Percentiles rank a stretch among this genome's conserved stretches.
These are phyloP conservation scores for Globisporangium takayamanum DNA, from an alignment of 352 stramenopile genomes.

Conservation along the genomic window DNA sequence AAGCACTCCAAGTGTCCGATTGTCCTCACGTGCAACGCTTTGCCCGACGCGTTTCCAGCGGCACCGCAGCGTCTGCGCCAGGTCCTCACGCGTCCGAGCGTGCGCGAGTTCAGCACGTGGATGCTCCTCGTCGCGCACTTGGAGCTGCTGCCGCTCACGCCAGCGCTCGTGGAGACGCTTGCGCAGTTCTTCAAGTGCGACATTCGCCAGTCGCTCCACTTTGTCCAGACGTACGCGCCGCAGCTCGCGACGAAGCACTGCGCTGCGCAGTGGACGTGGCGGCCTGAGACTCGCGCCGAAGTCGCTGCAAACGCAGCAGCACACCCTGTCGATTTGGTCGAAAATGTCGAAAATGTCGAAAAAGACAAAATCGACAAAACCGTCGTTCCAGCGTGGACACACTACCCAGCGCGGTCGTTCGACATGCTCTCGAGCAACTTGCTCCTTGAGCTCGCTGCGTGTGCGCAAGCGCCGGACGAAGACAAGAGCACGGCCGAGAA, in stretches of 20 bases:
- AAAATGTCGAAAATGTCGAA: slow-evolving; percentile 5
- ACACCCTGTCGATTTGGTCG: neutral
- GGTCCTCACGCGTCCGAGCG: slow-evolving; percentile 33
- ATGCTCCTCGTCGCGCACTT: slow-evolving; percentile 53
- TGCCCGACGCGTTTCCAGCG: slow-evolving; percentile 55
- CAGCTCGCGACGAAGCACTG: slow-evolving; percentile 12
- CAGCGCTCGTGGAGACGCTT: slow-evolving; percentile 29
- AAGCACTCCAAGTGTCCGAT: slow-evolving; percentile 80
- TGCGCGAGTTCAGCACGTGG: slow-evolving; percentile 58
- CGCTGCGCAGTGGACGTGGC: slow-evolving; percentile 16
- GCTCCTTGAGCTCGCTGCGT: slow-evolving; percentile 27
- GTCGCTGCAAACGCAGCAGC: neutral
- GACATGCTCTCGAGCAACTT: slow-evolving; percentile 62
- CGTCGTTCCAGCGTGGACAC: slow-evolving; percentile 43
- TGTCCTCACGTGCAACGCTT: slow-evolving; percentile 55
- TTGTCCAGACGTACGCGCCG: slow-evolving; percentile 45
- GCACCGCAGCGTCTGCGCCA: slow-evolving; percentile 37
- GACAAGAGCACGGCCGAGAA: slow-evolving; percentile 39
- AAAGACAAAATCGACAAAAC: neutral
- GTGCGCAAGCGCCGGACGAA: slow-evolving; percentile 16
- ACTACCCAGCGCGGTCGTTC: slow-evolving; percentile 34
- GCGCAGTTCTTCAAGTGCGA: slow-evolving; percentile 57
- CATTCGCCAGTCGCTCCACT: slow-evolving; percentile 63
- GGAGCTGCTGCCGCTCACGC: slow-evolving; percentile 38
- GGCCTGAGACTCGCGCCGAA: neutral